A percentile compares a stretch with the other conserved stretches of the same genome.
phyloP scores from a whole-genome alignment of 2,329 filamentous ascomycete species.

The Seiridium unicorne region DNA sequence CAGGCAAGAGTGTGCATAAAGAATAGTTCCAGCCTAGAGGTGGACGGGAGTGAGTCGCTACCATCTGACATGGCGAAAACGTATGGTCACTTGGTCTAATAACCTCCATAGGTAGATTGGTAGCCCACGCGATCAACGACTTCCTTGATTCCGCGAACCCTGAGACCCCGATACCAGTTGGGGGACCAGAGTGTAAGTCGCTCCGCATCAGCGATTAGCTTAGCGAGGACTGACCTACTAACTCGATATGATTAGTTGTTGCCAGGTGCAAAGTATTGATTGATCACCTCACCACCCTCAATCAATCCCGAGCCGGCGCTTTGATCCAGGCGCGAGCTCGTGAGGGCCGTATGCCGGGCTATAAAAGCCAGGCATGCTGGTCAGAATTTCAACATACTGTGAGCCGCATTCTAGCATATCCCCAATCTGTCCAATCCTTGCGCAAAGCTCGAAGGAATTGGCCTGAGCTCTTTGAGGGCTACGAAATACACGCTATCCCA shows the following conservation, averaged over 20 bases:
- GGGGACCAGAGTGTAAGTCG: neutral
- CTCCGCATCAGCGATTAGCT: neutral
- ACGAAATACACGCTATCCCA: conserved; percentile 5
- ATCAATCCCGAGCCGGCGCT: neutral
- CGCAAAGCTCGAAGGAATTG: conserved; percentile 5
- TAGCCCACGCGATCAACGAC: neutral
- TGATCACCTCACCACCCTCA: conserved; percentile 5
- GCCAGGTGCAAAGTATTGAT: neutral
- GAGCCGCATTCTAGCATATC: conserved; percentile 14
- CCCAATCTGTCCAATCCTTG: conserved; percentile 2
- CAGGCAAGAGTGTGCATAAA: neutral
- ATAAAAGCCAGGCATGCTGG: conserved; percentile 10
- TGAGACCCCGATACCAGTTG: neutral
- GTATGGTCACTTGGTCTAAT: neutral
- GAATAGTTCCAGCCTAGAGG: neutral
- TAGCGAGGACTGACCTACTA: neutral
- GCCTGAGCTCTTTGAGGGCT: conserved; percentile 14
- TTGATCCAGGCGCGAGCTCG: neutral
- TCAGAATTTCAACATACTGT: conserved; percentile 11
- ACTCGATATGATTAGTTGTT: neutral
- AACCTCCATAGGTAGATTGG: neutral
- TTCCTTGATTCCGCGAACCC: neutral
- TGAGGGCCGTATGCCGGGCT: neutral
- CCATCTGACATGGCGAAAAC: neutral
- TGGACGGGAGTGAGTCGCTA: neutral